These are phyloP conservation scores for Mallotus nudiflorus DNA, from an alignment of 345 rosid genomes.

Conservation along the genomic window DNA sequence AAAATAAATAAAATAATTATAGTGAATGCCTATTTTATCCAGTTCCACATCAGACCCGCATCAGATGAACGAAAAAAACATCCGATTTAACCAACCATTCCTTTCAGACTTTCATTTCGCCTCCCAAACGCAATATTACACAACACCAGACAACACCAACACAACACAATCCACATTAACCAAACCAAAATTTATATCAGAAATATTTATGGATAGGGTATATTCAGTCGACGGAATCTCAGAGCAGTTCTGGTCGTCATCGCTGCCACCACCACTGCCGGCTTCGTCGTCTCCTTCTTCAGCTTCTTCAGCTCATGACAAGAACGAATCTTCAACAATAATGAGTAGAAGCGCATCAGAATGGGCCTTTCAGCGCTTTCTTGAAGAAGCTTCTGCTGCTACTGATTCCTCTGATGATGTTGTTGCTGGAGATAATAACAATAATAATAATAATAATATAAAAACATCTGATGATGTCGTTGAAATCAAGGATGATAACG, in stretches of 20 bases:
- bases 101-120: too few species aligned
- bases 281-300: background rate
- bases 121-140: background rate
- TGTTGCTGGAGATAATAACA: background rate
- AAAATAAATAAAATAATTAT: background rate
- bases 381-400: slow-evolving; percentile 22
- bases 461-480: background rate
- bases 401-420: slow-evolving; percentile 5
- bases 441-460: too few species aligned
- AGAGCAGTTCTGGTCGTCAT: slow-evolving; percentile 18
- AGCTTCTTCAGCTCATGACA: too few species aligned
- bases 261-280: background rate
- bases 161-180: too few species aligned
- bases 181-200: too few species aligned
- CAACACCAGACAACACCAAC: background rate
- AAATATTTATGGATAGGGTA: slow-evolving; percentile 29
- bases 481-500: background rate
- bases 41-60: slow-evolving; percentile 28
- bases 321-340: slow-evolving; percentile 7
- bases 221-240: slow-evolving; percentile 20
- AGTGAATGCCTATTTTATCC: slow-evolving; percentile 19
- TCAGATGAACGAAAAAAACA: slow-evolving; percentile 13
- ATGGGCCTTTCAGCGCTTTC: slow-evolving; percentile 32
- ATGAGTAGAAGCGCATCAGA: slow-evolving; percentile 34
- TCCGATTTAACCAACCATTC: background rate